These are phyloP conservation scores for Nitzschia palea DNA, from an alignment of 108 stramenopile species.

Conservation along the genomic window DNA sequence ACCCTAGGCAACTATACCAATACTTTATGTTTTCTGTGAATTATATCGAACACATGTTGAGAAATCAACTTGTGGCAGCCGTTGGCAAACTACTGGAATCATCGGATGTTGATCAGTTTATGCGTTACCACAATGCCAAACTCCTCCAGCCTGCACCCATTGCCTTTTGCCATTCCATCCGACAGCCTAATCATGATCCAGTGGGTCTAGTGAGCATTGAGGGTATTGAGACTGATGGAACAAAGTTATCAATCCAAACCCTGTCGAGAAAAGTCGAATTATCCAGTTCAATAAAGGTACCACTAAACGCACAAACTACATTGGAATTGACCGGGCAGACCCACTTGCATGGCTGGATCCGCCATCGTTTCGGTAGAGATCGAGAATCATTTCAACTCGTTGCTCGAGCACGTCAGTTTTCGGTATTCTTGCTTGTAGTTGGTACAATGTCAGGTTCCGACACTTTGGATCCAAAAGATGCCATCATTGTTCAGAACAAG, in stretches of 20 bases:
- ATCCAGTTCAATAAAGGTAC: constrained; percentile 26
- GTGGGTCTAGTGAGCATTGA: constrained; percentile 56
- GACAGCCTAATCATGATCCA: constrained; percentile 64
- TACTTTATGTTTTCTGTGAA: constrained; percentile 15
- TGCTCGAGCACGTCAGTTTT: constrained; percentile 80
- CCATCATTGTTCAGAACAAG: constrained; percentile 87
- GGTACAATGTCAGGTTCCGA: constrained; percentile 72
- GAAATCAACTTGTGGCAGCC: constrained; percentile 57
- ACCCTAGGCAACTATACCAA: constrained; percentile 16
- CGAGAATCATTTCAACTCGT: constrained; percentile 21
- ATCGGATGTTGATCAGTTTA: constrained; percentile 64
- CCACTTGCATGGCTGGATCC: constrained; percentile 74
- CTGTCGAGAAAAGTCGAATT: constrained; percentile 16
- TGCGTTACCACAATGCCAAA: constrained; percentile 56
- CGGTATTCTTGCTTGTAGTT: constrained; percentile 72
- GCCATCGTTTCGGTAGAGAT: constrained; percentile 38
- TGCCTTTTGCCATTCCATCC: constrained; percentile 76
- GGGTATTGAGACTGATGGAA: constrained; percentile 3
- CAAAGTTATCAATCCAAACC: constrained; percentile 53
- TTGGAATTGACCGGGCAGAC: constrained; percentile 64
- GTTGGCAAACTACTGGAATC: constrained; percentile 69
- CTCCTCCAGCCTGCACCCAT: constrained; percentile 46
- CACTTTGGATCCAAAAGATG: constrained; percentile 75
- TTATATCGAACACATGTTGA: constrained; percentile 70
- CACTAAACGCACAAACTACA: constrained; percentile 48